Percentiles rank a stretch among this genome's conserved stretches.
Conservation (phyloP, 1,284 basidiomycete species). For the Blastosporella zonata region DNA sequence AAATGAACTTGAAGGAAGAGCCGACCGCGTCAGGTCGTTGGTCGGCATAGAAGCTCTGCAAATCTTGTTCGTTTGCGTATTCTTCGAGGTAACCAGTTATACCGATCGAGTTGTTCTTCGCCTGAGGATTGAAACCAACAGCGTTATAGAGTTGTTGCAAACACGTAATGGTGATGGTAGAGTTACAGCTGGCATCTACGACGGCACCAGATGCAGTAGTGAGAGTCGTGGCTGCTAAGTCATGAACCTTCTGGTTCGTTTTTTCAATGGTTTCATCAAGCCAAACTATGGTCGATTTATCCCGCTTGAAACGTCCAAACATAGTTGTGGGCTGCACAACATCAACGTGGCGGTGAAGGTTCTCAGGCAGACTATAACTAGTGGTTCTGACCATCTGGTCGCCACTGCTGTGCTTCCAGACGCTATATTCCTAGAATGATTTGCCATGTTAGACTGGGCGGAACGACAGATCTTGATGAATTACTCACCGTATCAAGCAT, state of each 20-base stretch:
- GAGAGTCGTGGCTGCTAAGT: slow-evolving; percentile 17
- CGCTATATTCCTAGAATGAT: slow-evolving; percentile 50
- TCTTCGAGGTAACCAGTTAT: slow-evolving; percentile 54
- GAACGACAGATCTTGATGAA: not conserved
- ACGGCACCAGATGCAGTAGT: slow-evolving; percentile 34
- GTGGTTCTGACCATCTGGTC: slow-evolving; percentile 64
- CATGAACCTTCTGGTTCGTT: slow-evolving; percentile 3
- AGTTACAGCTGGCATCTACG: slow-evolving; percentile 51
- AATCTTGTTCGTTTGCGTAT: slow-evolving; percentile 52
- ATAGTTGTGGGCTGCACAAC: slow-evolving; percentile 74
- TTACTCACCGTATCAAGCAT: slow-evolving; percentile 64
- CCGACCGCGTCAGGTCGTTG: slow-evolving; percentile 44
- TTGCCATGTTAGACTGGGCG: not conserved
- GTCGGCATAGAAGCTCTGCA: slow-evolving; percentile 48
- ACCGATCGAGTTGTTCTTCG: slow-evolving; percentile 46
- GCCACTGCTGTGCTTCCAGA: slow-evolving; percentile 58
- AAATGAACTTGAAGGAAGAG: slow-evolving; percentile 42
- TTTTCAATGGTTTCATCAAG: slow-evolving; percentile 18
- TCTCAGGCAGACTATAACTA: slow-evolving; percentile 63
- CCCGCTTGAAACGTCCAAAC: slow-evolving; percentile 52
- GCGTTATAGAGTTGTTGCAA: slow-evolving; percentile 51
- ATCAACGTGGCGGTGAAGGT: slow-evolving; percentile 63
- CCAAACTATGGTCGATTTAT: slow-evolving; percentile 18
- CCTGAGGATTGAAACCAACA: slow-evolving; percentile 38
- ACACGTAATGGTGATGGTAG: slow-evolving; percentile 50